Base-by-base conservation (phyloP, 2,329 filamentous ascomycete genomes). In the Pestalotiopsis sp. region DNA sequence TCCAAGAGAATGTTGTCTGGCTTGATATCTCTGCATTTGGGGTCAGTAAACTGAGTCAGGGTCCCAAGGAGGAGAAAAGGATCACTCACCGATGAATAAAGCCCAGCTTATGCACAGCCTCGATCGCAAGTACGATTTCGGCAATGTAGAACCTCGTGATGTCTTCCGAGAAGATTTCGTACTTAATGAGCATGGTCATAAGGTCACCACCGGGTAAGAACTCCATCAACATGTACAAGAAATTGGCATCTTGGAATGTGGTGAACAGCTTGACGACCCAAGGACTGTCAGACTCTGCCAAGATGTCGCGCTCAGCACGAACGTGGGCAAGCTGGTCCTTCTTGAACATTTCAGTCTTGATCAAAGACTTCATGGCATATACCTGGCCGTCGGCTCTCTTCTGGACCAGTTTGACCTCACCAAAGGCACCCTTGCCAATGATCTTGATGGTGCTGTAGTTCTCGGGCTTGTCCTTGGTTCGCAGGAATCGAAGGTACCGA, bases 151-250 rank as follows among this genome's bases (percentile, higher is more conserved):
- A 99, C 20, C 96, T 91, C 38, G 96, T 99, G 74, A 99, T 98
- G 74, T 99, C 96, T 80, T 98, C 95, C 0, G 94, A 97, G 81
- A 99, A 99, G 80, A 99, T 98, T 80, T 99, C 96, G 78, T 99
- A 99, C 87, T 98, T 99, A 85, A 99, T 99, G 74, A 99, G 87
- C 96, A 99, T 99, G 3, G 96, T 99, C 96, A 99, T 99, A 80
- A 99, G 82, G 84, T 99, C 96, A 81, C 96, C 96, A 81, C 96
- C 96, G 7, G 96, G 96, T 80, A 99, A 88, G 83, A 98, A 99
- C 83, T 99, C 96, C 96, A 99, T 99, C 70, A 99, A 87, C 91
- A 99, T 96, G 85, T 99, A 99, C 45, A 99, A 86, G 84, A 98
- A 99, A 73, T 96, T 95, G 60, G 89, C 88, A 79, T 99, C 96